Base-by-base conservation (phyloP, 2,329 filamentous ascomycete species). In the Xylariaceae sp. region DNA sequence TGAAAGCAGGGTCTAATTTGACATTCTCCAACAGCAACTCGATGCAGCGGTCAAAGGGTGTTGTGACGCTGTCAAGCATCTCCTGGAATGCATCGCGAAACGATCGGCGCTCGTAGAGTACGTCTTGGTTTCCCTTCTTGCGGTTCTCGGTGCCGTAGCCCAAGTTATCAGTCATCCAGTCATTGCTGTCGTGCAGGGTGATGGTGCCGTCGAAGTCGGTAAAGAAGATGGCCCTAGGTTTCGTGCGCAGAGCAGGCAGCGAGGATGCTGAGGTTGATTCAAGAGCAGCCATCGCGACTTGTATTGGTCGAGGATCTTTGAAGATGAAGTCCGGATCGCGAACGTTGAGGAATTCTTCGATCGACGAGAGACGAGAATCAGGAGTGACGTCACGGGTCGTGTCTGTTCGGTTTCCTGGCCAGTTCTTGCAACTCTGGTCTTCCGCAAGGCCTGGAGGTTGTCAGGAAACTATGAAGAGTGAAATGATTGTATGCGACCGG, bases 181-280 rank as follows among this genome's bases (percentile, higher is more conserved):
- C 82, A 68, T 86, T 87, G 68, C 77, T 81, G 72, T 86, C 83
- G 64, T 81, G 76, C 50, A 78, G 80, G 45, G 93, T 97, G 69
- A 97, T 93, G 48, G 92, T 97, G 66, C 94, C 94, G 73, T 99
- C 94, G 69, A 97, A 97, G 75, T 99, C 94, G 62, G 92, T 96
- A 78, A 97, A 97, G 82, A 99, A 97, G 77, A 99, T 92, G 77
- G 90, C 89, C 74, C 90, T 88, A 47, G 92, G 92, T 69, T 88
- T 84, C 52, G 78, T 84, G 64, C 76, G 76, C 69, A 86, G 73
- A 42, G 83, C 83, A 50, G 82, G 82, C 22, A 82, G 79, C 16
- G 46, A 42, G 22, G 22, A 4, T 7, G 22, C 4, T 4, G 22
- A 28, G 4, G 22, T 7, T 5, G 22, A 28, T 28, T 28, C 22